Evolutionary conservation across 2,329 filamentous ascomycete species (phyloP), one percentile per base, ranked within the genome.

Genomic region (Cadophora luteo-olivacea): DNA sequence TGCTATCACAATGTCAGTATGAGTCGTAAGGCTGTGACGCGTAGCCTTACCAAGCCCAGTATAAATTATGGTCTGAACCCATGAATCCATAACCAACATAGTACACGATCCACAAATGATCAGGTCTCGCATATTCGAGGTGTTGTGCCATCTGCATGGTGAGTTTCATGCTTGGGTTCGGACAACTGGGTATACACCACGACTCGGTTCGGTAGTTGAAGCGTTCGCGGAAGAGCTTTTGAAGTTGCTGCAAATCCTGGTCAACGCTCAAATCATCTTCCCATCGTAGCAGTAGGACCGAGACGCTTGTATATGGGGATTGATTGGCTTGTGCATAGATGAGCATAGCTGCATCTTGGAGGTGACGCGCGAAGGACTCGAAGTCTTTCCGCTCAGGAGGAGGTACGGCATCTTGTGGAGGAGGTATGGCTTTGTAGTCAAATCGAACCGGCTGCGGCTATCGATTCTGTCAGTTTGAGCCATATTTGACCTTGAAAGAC

Each of bases 261-360:
- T 88, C 83, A 58, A 85, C 82, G 45, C 81, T 81, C 52, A 79
- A 78, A 72, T 90, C 87, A 65, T 89, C 87, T 72, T 90, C 86
- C 88, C 88, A 91, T 66, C 85, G 83, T 68, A 91, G 73, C 61
- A 91, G 78, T 41, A 91, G 79, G 12, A 89, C 88, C 4, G 87
- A 89, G 16, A 88, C 87, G 66, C 83, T 84, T 22, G 81, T 83
- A 72, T 91, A 89, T 29, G 84, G 84, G 3, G 83, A 82, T 68
- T 83, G 84, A 75, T 89, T 86, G 57, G 86, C 86, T 78, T 89
- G 87, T 70, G 86, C 84, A 76, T 89, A 87, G 72, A 91, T 89
- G 74, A 89, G 82, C 84, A 89, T 89, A 72, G 88, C 88, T 61
- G 88, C 88, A 83, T 90, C 88, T 76, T 91, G 88, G 55, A 91